A percentile compares a stretch with the other conserved stretches of the same genome.
Evolutionary conservation across 352 stramenopile species (phyloP).

Genomic region (Blastocystis sp.): DNA sequence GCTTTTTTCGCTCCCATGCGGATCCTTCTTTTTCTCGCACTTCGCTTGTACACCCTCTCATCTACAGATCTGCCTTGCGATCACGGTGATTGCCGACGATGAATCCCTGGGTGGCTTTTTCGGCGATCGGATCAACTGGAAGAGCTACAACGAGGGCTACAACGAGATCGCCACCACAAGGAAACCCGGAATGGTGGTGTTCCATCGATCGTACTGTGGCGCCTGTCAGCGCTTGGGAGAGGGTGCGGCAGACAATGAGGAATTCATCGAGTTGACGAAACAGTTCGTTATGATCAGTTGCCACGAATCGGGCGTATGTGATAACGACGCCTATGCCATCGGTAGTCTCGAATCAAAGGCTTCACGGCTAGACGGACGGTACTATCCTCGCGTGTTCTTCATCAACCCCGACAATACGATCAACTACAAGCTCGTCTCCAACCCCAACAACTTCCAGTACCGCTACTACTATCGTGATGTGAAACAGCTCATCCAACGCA

Average conservation of each 20-base stretch:
- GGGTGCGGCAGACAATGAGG: background rate
- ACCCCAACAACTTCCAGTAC: slow-evolving; percentile 27
- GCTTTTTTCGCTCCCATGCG: background rate
- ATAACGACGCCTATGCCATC: background rate
- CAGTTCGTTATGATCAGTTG: slow-evolving; percentile 63
- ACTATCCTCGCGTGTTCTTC: slow-evolving; percentile 39
- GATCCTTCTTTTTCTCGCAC: background rate
- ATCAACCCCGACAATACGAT: slow-evolving; percentile 43
- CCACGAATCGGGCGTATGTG: background rate
- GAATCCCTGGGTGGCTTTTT: background rate
- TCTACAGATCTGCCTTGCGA: too few relatives aligned
- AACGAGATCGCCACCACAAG: background rate
- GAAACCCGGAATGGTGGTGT: slow-evolving; percentile 53
- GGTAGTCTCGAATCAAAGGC: background rate
- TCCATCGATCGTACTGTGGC: slow-evolving; percentile 23
- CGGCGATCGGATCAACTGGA: slow-evolving; percentile 36
- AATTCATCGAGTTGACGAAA: slow-evolving; percentile 5
- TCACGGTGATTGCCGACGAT: background rate
- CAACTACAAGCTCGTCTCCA: slow-evolving; percentile 12
- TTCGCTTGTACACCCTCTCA: background rate
- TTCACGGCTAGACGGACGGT: slow-evolving; percentile 26
- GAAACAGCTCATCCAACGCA: background rate
- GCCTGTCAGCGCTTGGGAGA: slow-evolving; percentile 7
- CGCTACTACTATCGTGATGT: slow-evolving; percentile 53
- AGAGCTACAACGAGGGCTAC: slow-evolving; percentile 11